Evolutionary conservation across 2,329 filamentous ascomycete genomes (phyloP).

Genomic region (Septoria linicola): DNA sequence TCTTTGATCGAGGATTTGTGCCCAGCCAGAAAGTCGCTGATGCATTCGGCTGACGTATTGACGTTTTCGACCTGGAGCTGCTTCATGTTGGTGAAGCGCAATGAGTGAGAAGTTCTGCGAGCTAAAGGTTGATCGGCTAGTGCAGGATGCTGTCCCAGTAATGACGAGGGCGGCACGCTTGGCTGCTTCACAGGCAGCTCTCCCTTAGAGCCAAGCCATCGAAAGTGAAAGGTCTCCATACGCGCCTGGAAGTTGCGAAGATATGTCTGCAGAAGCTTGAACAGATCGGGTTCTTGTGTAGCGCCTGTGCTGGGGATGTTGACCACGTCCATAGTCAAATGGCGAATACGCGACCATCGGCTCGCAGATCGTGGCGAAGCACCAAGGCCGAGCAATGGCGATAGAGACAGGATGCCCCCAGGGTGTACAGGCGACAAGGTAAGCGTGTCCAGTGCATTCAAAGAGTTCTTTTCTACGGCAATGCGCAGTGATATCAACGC

Average conservation of each 20-base stretch:
- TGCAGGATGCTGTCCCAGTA: conserved; percentile 20
- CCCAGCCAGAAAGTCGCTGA: conserved; percentile 64
- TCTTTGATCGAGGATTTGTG: conserved; percentile 70
- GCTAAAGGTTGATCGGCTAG: background rate
- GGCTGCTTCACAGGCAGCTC: conserved; percentile 71
- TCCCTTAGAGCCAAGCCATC: conserved; percentile 71
- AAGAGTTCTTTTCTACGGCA: conserved; percentile 70
- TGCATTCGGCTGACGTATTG: conserved; percentile 67
- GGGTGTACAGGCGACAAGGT: conserved; percentile 74
- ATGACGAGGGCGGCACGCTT: conserved; percentile 36
- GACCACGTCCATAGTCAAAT: conserved; percentile 67
- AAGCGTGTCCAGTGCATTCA: conserved; percentile 66
- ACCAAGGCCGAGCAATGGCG: conserved; percentile 71
- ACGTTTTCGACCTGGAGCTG: conserved; percentile 72
- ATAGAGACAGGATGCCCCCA: conserved; percentile 72
- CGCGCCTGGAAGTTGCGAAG: conserved; percentile 61
- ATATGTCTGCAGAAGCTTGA: conserved; percentile 71
- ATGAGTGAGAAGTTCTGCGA: conserved; percentile 38
- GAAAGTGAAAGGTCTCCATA: conserved; percentile 64
- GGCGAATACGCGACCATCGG: conserved; percentile 75
- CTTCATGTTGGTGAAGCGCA: conserved; percentile 66
- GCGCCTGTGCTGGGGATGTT: conserved; percentile 47
- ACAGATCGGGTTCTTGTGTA: conserved; percentile 56
- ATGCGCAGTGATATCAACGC: conserved; percentile 84
- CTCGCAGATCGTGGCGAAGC: conserved; percentile 68